Evolutionary conservation across 139 green algal species (phyloP), one percentile per base, ranked within the genome.

Genomic region (Picochlorum sp.): DNA sequence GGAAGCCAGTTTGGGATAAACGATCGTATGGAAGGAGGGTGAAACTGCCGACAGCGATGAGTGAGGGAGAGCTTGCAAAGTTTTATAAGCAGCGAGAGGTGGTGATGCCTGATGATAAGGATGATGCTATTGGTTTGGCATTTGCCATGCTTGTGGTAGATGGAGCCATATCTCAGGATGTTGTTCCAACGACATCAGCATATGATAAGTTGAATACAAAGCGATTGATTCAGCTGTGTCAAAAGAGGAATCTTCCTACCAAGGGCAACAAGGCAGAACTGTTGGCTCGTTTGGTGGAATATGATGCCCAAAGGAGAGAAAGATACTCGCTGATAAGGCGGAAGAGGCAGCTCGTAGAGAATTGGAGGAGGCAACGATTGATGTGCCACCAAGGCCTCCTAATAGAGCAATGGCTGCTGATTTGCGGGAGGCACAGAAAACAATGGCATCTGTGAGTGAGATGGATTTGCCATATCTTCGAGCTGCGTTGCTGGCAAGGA

Each of bases 251-350:
- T 28, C 62, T 75, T 45, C 23, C 52, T 16, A 41, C 21, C 16
- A 70, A 51, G 16, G 63, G 63, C 7, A 61, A 61, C 20, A 71
- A 71, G 20, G 45, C 38, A 8, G 56, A 76, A 37, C 32, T 76
- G 8, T 37, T 76, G 15, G 10, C 32, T 32, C n/a, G 56, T 32
- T 57, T 76, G 45, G 20, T 57, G 32, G 55, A 54, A 24, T 44
- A 67, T 45, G 61, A 67, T 21, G 30, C 44, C 4, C 15, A 49
- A 1, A 60, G 10, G 62, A 50, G 45, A 23, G 47, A 6, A 44
- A 45, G 41, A 21, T 26, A 23, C 37, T 32, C 14, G 23, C 21
- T 20, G 21, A 16, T 6, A 45, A 21, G 30, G 34, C 62, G 9
- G 21, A 34, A 51, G 30, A 23, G 8, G 68, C 61, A 16, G 49